Base-by-base conservation (phyloP, 1,284 basidiomycete species). In the Fomitopsis schrenkii region DNA sequence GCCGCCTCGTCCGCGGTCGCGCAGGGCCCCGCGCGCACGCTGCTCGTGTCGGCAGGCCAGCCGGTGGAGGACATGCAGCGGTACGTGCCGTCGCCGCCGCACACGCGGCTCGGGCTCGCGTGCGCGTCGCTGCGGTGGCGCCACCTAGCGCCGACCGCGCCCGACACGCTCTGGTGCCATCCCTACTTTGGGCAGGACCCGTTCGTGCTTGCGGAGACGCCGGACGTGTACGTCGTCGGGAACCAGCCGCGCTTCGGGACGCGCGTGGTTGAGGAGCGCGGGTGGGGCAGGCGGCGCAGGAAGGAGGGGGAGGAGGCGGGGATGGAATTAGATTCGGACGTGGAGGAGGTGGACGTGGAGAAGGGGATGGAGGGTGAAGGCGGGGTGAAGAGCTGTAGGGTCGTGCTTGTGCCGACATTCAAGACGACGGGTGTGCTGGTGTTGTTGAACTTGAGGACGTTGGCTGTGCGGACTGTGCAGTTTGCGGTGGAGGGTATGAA, bases 101-200 rank as follows among this genome's bases (percentile, higher is more conserved):
- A 84, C 59, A 87, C 88, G 30, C 81, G 90, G 26, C 74, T 98
- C 42, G 82, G 82, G 4, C 84, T 98, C 68, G 87, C 94, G 3
- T 82, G 86, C 65, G 82, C 89, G 55, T 96, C 94, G 15, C 80
- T 99, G 12, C 86, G 84, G 70, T 99, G 96, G 97, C 83, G 94
- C 63, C 97, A 99, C 76, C 85, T 98, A 68, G 97, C 97, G 10
- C 97, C 97, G 0, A 99, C 97, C 1, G 95, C 97, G 14, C 97
- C 97, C 14, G 97, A 99, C 75, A 99, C 97, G 1, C 82, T 99
- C 1, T 98, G 95, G 95, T 98, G 97, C 71, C 97, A 98, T 73
- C 97, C 97, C 9, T 98, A 93, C 77, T 88, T 92, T 57, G 82
- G 86, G 42, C 78, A 79, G 9, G 97, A 99, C 73, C 97, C 97